Base-by-base conservation (phyloP, 2,329 filamentous ascomycete species). In the Phaeosphaeria sp. region DNA sequence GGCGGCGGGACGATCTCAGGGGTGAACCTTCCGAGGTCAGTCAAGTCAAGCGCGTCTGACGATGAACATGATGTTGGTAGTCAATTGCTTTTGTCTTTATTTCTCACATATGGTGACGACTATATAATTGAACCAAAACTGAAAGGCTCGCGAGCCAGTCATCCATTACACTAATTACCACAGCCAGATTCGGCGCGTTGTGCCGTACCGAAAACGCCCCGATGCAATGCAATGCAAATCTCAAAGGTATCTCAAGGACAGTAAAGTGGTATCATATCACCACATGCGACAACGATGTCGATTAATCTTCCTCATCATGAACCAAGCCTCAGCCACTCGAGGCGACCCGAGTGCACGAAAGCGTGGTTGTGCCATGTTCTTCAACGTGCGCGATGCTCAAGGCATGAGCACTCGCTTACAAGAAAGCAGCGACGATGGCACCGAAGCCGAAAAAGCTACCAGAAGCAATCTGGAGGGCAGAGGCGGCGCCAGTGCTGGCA, bases 381-480 rank as follows among this genome's bases (percentile, higher is more conserved):
- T 27, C 33, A 21, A 50, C 33, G 42, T 54, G 53, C 58, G 41
- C 49, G 55, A 54, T 22, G 47, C 52, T 52, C 62, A 56, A 52
- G 30, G 43, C 46, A 23, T 39, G 36, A 43, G 36, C 36, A 15
- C 36, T 17, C 59, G 67, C 60, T 70, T 75, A 77, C 70, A 77
- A 72, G 68, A 77, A 74, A 42, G 70, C 72, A 57, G 73, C 74
- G 33, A 76, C 58, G 62, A 77, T 65, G 18, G 73, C 73, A 70
- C 72, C 74, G 48, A 73, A 68, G 55, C 74, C 74, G 42, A 75
- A 58, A 44, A 77, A 48, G 51, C 67, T 61, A 49, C 72, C 73
- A 33, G 72, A 72, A 20, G 70, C 65, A 49, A 59, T 69, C 60
- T 67, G 63, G 59, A 75, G 67, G 56, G 69, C 72, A 55, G 71